Evolutionary conservation across 2,329 filamentous ascomycete genomes (phyloP).

Genomic region (Xylaria sp.): DNA sequence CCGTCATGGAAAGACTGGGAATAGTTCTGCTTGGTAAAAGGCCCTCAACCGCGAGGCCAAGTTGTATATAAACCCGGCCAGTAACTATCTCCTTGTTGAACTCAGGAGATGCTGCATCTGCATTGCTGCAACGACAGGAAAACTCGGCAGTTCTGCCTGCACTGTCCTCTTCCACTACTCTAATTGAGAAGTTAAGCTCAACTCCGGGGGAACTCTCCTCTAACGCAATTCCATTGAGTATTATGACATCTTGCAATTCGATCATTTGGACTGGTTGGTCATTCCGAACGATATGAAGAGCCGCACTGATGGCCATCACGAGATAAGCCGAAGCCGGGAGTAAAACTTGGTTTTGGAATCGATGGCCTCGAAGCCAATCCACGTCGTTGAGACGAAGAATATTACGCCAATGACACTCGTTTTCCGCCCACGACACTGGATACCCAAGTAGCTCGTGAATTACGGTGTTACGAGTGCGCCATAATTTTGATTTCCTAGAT

Average conservation of each 20-base stretch:
- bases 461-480: neutral
- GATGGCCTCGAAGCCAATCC: neutral
- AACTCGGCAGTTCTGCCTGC: too few species aligned
- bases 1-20: slow-evolving; percentile 7
- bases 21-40: neutral
- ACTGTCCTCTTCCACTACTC: too few species aligned
- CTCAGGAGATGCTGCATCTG: too few species aligned
- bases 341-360: slow-evolving; percentile 1
- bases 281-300: neutral
- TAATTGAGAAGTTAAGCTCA: too few species aligned
- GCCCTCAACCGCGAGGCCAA: neutral
- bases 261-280: too few species aligned
- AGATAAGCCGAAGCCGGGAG: neutral
- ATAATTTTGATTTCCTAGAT: neutral
- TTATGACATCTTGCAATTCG: too few species aligned
- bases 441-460: neutral
- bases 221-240: too few species aligned
- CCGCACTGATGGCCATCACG: neutral
- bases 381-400: neutral
- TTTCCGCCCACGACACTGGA: neutral
- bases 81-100: too few species aligned
- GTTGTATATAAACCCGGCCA: too few species aligned
- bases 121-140: too few species aligned
- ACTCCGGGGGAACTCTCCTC: too few species aligned
- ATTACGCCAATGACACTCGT: neutral